Base-by-base conservation (phyloP, 495 filamentous ascomycete species). In the Penicillium steckii region DNA sequence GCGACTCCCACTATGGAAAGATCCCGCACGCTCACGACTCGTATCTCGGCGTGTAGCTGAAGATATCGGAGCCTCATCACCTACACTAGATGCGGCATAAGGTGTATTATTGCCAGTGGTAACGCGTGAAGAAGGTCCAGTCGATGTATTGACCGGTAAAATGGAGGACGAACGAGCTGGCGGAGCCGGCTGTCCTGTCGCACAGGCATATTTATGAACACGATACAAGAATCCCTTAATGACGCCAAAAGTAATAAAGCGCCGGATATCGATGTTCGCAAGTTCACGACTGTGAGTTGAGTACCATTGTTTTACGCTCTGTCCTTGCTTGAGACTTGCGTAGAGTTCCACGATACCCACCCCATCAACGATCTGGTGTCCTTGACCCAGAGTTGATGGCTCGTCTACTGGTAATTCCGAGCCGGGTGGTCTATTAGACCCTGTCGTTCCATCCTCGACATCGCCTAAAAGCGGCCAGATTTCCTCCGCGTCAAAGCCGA, bases 151-250 rank as follows among this genome's bases (percentile, higher is more conserved):
- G 12, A 48, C 26, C 5, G 60, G 65, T 8, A 52, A 38, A 15
- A 60, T 35, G 15, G 51, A 53, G 1, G 62, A 67, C 24, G 65
- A 63, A 23, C 67, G 68, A 2, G 65, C 27, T 9, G 61, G 47
- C 2, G 65, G 66, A 0, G 69, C 68, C 1, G 72, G 67, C 23
- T 69, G 58, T 0, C 75, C 70, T 0, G 84, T 83, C 9, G 82
- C 82, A 7, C 91, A 80, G 3, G 90, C 87, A 62, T 95, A 94
- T 64, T 91, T 91, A 72, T 97, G 92, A 26, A 96, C 87, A 15
- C 94, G 82, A 68, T 96, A 96, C n/a, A 98, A 61, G 55, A 95
- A 87, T 3, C 92, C 91, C 68, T 97, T 96, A 60, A 97, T 94
- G 13, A 97, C 81, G 41, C 95, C 94, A 67, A 97, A 97, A 27